phyloP scores from a whole-genome alignment of 2,329 filamentous ascomycete genomes.

The Aspergillus tanneri region DNA sequence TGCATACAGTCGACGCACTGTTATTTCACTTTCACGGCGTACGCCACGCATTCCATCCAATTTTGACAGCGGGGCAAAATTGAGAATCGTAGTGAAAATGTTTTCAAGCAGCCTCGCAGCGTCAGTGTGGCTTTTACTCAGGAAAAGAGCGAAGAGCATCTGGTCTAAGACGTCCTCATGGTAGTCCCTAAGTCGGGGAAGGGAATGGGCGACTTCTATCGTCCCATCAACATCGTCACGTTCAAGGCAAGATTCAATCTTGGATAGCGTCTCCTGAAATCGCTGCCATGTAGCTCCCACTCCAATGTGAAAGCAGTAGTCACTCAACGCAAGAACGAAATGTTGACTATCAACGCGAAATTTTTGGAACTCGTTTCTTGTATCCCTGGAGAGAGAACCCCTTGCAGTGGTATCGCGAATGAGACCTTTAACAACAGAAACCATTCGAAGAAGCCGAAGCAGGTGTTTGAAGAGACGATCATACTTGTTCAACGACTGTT shows the following conservation, averaged over 20 bases:
- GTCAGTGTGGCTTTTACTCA: conserved; percentile 72
- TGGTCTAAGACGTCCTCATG: conserved; percentile 73
- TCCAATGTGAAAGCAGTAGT: conserved; percentile 78
- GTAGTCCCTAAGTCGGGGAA: conserved; percentile 65
- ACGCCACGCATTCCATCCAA: conserved; percentile 41
- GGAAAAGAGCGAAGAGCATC: conserved; percentile 70
- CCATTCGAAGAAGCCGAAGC: conserved; percentile 73
- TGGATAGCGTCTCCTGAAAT: conserved; percentile 66
- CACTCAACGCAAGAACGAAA: conserved; percentile 69
- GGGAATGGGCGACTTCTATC: conserved; percentile 56
- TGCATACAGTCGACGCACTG: conserved; percentile 57
- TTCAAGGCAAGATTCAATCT: conserved; percentile 59
- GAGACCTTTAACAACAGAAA: conserved; percentile 69
- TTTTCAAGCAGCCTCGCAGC: conserved; percentile 72
- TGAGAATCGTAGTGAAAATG: conserved; percentile 70
- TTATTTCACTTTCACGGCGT: conserved; percentile 39
- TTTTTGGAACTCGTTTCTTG: conserved; percentile 50
- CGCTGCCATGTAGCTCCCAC: conserved; percentile 70
- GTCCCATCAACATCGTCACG: conserved; percentile 46
- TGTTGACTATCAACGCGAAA: conserved; percentile 78
- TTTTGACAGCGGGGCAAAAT: conserved; percentile 56
- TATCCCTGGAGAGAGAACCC: conserved; percentile 31
- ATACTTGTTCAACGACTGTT: conserved; percentile 70
- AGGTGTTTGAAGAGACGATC: conserved; percentile 81
- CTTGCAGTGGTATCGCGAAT: conserved; percentile 55